A percentile compares a stretch with the other conserved stretches of the same genome.
Conservation (phyloP, 176 grass and related monocot genomes). For the Otatea glauca region DNA sequence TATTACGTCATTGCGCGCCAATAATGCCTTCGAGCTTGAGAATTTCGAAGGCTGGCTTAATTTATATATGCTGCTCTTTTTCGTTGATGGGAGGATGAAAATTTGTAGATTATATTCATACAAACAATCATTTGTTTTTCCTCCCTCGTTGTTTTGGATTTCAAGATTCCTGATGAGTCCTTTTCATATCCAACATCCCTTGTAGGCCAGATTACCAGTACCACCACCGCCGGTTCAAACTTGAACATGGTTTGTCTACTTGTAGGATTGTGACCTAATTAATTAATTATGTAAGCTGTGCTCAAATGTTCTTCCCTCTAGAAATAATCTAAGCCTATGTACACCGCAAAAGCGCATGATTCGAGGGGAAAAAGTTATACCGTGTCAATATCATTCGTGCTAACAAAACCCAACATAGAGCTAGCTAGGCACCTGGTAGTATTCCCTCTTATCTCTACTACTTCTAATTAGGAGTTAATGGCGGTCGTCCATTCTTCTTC, state of each 20-base stretch:
- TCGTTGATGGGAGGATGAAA: background rate
- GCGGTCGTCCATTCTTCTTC: no score
- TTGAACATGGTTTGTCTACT: background rate
- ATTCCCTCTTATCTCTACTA: background rate
- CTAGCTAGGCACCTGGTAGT: background rate
- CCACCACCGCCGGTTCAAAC: slow-evolving; percentile 29
- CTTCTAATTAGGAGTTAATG: no score
- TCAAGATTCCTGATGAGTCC: slow-evolving; percentile 26
- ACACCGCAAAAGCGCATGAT: background rate
- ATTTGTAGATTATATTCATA: background rate
- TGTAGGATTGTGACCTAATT: background rate
- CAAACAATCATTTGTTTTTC: background rate
- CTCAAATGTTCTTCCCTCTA: background rate
- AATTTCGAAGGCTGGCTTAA: background rate
- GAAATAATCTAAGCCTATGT: background rate
- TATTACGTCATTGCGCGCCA: background rate
- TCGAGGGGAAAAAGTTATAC: no score
- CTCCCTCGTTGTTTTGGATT: background rate
- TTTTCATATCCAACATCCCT: background rate
- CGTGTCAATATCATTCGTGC: background rate
- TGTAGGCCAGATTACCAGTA: background rate
- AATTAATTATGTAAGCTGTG: background rate
- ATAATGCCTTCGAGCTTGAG: background rate
- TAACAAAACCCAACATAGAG: background rate
- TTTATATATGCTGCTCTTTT: background rate